phyloP scores from a whole-genome alignment of 2,329 filamentous ascomycete species.

The Alternaria gaisen region DNA sequence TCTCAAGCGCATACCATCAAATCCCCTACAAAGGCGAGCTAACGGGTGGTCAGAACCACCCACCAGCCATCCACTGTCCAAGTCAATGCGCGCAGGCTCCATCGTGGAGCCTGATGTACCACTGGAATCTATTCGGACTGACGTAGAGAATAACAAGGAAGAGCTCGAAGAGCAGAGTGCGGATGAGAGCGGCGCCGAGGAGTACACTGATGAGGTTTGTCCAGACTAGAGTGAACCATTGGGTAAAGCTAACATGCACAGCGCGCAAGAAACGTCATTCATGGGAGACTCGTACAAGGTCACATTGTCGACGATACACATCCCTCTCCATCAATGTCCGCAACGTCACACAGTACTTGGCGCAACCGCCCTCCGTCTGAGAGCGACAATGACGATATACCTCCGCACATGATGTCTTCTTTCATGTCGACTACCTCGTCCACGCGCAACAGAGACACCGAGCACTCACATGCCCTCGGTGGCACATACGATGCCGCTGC shows the following conservation, averaged over 20 bases:
- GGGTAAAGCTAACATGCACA: slow-evolving; percentile 32
- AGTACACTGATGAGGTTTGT: slow-evolving; percentile 73
- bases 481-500: slow-evolving; percentile 85
- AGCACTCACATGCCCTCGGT: slow-evolving; percentile 76
- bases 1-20: slow-evolving; percentile 34
- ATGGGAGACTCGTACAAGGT: slow-evolving; percentile 88
- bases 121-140: slow-evolving; percentile 34
- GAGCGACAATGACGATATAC: slow-evolving; percentile 60
- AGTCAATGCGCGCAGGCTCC: slow-evolving; percentile 47
- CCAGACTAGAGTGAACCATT: not conserved
- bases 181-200: slow-evolving; percentile 39
- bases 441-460: slow-evolving; percentile 43
- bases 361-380: slow-evolving; percentile 55
- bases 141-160: slow-evolving; percentile 28
- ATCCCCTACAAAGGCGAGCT: slow-evolving; percentile 40
- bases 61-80: slow-evolving; percentile 44
- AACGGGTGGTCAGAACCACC: slow-evolving; percentile 39
- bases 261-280: slow-evolving; percentile 87
- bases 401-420: slow-evolving; percentile 86
- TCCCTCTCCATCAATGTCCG: slow-evolving; percentile 75
- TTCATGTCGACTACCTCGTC: slow-evolving; percentile 82
- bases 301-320: slow-evolving; percentile 96
- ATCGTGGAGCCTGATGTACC: slow-evolving; percentile 46
- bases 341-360: slow-evolving; percentile 66
- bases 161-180: slow-evolving; percentile 28